Percentiles rank a stretch among this genome's conserved stretches.
phyloP scores from a whole-genome alignment of 164 flowering plant species.

The Stephania yunnanensis region DNA sequence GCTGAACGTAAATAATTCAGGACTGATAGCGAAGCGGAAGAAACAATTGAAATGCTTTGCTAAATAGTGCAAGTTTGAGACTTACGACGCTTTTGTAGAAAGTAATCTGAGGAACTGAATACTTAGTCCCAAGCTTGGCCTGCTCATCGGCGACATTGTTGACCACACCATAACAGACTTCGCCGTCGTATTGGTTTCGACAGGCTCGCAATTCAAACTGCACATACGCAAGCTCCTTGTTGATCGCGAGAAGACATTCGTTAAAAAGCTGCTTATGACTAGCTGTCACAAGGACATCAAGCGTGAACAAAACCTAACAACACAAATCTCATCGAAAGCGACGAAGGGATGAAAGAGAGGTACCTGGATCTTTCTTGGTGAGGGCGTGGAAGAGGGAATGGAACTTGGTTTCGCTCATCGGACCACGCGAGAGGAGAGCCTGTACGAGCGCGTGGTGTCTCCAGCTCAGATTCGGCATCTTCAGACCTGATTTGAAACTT shows the following conservation, averaged over 20 bases:
- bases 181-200: constrained; percentile 75
- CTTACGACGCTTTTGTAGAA: constrained; percentile 82
- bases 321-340: neutral
- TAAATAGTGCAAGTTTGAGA: neutral
- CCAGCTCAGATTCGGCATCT: constrained; percentile 56
- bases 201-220: constrained; percentile 85
- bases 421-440: constrained; percentile 79
- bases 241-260: constrained; percentile 60
- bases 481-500: neutral
- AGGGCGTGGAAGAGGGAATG: constrained; percentile 46
- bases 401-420: constrained; percentile 58
- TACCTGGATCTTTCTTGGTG: constrained; percentile 61
- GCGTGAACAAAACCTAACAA: neutral
- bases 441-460: constrained; percentile 81
- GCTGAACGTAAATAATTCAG: too few species aligned
- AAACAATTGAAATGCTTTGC: neutral
- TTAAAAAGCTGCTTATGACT: constrained; percentile 37
- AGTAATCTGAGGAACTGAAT: constrained; percentile 80
- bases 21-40: too few species aligned
- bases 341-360: neutral
- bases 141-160: constrained; percentile 91
- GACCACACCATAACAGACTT: constrained; percentile 73
- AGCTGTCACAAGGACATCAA: constrained; percentile 30
- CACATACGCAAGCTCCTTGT: constrained; percentile 67
- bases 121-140: constrained; percentile 83